These are phyloP conservation scores for Nyssa sinensis DNA, from an alignment of 148 eudicot genomes.

Conservation along the genomic window DNA sequence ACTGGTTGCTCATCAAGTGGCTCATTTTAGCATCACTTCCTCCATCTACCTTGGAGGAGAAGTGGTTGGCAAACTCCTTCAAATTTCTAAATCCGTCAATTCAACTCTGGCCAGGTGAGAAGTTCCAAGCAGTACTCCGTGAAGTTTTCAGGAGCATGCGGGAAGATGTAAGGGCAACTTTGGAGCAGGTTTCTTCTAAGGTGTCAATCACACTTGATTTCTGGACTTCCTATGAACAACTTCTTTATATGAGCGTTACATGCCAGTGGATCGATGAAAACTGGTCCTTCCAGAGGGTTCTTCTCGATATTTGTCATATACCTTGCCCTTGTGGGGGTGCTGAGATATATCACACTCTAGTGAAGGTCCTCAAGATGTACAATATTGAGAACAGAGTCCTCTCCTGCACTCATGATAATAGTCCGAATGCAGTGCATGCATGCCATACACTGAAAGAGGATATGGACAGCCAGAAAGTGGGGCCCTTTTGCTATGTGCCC, in stretches of 20 bases:
- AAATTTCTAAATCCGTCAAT: slow-evolving; percentile 65
- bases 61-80: slow-evolving; percentile 64
- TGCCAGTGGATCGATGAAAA: slow-evolving; percentile 86
- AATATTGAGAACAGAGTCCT: slow-evolving; percentile 60
- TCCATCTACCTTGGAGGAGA: slow-evolving; percentile 58
- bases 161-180: slow-evolving; percentile 44
- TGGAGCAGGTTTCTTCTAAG: slow-evolving; percentile 74
- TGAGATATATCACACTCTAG: slow-evolving; percentile 59
- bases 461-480: slow-evolving; percentile 64
- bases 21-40: slow-evolving; percentile 67
- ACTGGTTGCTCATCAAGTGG: slow-evolving; percentile 88
- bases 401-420: slow-evolving; percentile 81
- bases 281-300: slow-evolving; percentile 76
- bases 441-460: slow-evolving; percentile 75
- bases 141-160: slow-evolving; percentile 74
- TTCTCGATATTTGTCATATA: slow-evolving; percentile 72
- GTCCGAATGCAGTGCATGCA: slow-evolving; percentile 65
- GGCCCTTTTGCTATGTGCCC: slow-evolving; percentile 70
- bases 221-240: slow-evolving; percentile 77
- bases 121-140: slow-evolving; percentile 50
- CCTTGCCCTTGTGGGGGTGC: slow-evolving; percentile 66
- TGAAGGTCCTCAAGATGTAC: slow-evolving; percentile 56
- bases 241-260: slow-evolving; percentile 66
- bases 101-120: slow-evolving; percentile 68
- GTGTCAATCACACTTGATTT: slow-evolving; percentile 75